A percentile compares a stretch with the other conserved stretches of the same genome.
phyloP scores from a whole-genome alignment of 1,139 yeast species.

The Blastobotrys raffinosifermentans region DNA sequence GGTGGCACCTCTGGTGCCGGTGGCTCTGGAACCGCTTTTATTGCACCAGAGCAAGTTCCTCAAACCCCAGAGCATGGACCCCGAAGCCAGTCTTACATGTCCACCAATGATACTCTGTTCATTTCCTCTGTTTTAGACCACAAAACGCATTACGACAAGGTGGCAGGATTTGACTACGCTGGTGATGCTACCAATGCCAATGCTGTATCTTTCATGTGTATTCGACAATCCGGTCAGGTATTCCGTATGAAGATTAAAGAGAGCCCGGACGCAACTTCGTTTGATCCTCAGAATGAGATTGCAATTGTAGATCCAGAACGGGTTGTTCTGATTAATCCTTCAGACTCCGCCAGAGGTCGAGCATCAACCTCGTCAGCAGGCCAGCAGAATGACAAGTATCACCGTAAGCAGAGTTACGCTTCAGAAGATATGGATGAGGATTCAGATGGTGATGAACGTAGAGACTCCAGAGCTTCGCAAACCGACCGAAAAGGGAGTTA shows the following conservation, averaged over 20 bases:
- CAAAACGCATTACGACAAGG: slow-evolving; percentile 71
- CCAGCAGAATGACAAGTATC: not conserved
- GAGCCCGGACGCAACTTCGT: slow-evolving; percentile 55
- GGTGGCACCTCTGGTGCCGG: not conserved
- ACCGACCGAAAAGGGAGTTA: too few species aligned
- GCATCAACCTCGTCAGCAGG: too few species aligned
- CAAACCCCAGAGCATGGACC: too few species aligned
- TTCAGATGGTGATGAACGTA: slow-evolving; percentile 16
- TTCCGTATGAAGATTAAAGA: slow-evolving; percentile 74
- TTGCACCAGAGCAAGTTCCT: too few species aligned
- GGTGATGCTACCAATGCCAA: slow-evolving; percentile 42
- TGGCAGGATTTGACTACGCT: slow-evolving; percentile 77
- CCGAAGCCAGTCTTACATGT: not conserved
- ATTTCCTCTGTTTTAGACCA: slow-evolving; percentile 73
- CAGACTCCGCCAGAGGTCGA: slow-evolving; percentile 12
- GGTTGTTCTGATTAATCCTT: slow-evolving; percentile 27
- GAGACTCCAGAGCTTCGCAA: too few species aligned
- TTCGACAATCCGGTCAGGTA: slow-evolving; percentile 84
- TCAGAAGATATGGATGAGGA: slow-evolving; percentile 10
- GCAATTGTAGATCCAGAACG: slow-evolving; percentile 64
- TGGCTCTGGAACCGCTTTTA: not conserved
- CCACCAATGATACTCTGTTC: slow-evolving; percentile 43
- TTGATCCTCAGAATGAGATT: slow-evolving; percentile 69
- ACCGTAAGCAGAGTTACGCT: not conserved
- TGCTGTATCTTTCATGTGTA: slow-evolving; percentile 64